Evolutionary conservation across 371 early-diverging fungal genomes (phyloP).

Genomic region (Mortierella sp.): DNA sequence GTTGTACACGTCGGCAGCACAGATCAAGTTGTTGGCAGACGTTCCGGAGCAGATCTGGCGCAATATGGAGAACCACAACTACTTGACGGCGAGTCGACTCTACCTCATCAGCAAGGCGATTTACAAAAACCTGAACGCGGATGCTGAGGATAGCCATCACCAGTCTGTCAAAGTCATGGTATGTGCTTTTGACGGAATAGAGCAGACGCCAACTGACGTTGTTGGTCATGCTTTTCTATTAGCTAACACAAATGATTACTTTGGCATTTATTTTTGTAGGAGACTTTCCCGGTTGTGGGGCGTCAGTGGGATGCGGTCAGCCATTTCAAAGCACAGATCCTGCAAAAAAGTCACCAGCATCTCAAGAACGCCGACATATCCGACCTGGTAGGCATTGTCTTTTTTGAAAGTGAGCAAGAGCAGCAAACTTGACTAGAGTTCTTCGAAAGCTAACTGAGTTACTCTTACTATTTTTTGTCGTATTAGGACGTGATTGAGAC

Average conservation of each 20-base stretch:
- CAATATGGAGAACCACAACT: conserved; percentile 77
- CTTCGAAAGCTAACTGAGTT: background rate
- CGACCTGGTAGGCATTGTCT: conserved; percentile 62
- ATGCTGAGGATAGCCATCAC: conserved; percentile 41
- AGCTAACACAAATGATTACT: background rate
- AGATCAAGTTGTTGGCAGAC: conserved; percentile 87
- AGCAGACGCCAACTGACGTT: background rate
- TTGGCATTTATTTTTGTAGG: conserved; percentile 48
- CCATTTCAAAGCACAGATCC: conserved; percentile 79
- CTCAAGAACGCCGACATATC: conserved; percentile 62
- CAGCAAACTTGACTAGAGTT: background rate
- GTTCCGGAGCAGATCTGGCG: conserved; percentile 93
- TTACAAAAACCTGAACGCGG: conserved; percentile 70
- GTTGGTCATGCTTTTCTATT: too few relatives aligned
- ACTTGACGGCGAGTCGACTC: conserved; percentile 79
- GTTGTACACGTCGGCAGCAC: conserved; percentile 79
- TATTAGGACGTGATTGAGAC: conserved; percentile 64
- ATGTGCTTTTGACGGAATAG: conserved; percentile 6
- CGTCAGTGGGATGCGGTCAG: conserved; percentile 90
- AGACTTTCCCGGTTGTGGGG: conserved; percentile 84
- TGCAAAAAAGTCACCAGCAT: conserved; percentile 70
- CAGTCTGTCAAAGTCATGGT: conserved; percentile 47
- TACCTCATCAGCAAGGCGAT: conserved; percentile 78
- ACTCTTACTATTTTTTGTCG: background rate
- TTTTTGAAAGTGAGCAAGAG: background rate